A percentile compares a stretch with the other conserved stretches of the same genome.
Evolutionary conservation across 352 stramenopile genomes (phyloP).

Genomic region (Globisporangium ultimum): DNA sequence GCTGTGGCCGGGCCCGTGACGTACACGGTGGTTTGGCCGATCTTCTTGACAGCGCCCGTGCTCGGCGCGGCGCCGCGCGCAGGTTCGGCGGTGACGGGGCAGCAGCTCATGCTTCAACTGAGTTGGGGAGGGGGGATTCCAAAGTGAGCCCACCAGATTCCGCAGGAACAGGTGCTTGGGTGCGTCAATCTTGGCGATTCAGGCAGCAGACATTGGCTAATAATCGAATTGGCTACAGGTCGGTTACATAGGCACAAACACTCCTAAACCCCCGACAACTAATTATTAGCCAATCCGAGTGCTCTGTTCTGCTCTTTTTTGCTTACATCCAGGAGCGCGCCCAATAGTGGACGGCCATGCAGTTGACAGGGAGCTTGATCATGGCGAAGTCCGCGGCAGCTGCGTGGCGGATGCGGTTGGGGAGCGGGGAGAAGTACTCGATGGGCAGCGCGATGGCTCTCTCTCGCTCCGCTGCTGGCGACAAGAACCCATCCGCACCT

Average conservation of each 20-base stretch:
- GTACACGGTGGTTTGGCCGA: slow-evolving; percentile 68
- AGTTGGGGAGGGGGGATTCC: not conserved
- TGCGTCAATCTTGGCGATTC: too few relatives aligned
- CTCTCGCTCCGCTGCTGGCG: slow-evolving; percentile 8
- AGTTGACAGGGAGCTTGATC: slow-evolving; percentile 2
- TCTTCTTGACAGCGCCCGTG: slow-evolving; percentile 60
- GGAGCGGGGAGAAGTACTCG: slow-evolving; percentile 36
- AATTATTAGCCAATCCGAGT: slow-evolving; percentile 1
- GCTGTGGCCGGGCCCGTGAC: slow-evolving; percentile 58
- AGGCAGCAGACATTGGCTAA: too few relatives aligned
- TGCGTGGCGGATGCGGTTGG: slow-evolving; percentile 20
- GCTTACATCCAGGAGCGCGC: slow-evolving; percentile 25
- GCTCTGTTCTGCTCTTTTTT: not conserved
- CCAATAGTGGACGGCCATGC: slow-evolving; percentile 50
- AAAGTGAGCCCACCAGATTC: slow-evolving; percentile 4
- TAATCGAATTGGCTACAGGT: too few relatives aligned
- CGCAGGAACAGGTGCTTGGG: not conserved
- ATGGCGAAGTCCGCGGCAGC: slow-evolving; percentile 1
- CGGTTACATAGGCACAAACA: too few relatives aligned
- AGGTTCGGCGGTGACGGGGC: slow-evolving; percentile 64
- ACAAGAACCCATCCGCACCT: slow-evolving; percentile 22
- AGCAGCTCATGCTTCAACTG: slow-evolving; percentile 57
- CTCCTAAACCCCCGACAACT: not conserved
- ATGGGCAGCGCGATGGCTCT: slow-evolving; percentile 28
- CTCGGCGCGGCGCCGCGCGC: slow-evolving; percentile 36